phyloP scores from a whole-genome alignment of 202 grass and related monocot genomes.

The Schoenoplectus triqueter region DNA sequence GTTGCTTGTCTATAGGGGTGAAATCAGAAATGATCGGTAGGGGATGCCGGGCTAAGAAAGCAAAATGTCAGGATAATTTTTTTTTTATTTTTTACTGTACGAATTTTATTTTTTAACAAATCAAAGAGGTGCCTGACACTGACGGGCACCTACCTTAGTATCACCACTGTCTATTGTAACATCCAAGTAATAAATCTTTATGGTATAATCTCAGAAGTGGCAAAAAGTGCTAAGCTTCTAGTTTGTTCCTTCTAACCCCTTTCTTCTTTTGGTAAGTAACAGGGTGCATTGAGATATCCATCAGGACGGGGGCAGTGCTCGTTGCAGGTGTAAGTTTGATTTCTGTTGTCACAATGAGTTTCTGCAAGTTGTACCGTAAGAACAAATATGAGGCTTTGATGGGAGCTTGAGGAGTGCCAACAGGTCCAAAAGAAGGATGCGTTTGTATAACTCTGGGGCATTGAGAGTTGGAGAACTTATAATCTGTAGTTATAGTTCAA shows the following conservation, averaged over 20 bases:
- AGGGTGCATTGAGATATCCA: conserved; percentile 24
- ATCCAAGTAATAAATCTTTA: neutral
- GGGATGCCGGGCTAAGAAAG: too few relatives aligned
- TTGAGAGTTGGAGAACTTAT: neutral
- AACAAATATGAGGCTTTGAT: conserved; percentile 15
- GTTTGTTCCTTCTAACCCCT: conserved; percentile 15
- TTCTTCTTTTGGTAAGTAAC: neutral
- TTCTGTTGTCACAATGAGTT: neutral
- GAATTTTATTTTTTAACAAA: neutral
- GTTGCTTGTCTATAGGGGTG: neutral
- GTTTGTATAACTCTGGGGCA: neutral
- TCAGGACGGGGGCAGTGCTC: conserved; percentile 17
- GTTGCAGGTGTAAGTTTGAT: neutral
- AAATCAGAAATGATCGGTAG: too few relatives aligned
- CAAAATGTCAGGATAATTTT: too few relatives aligned
- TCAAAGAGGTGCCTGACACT: too few relatives aligned
- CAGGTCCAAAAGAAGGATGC: neutral
- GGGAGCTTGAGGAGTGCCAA: neutral
- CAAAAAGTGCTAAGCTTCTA: neutral
- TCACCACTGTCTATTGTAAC: neutral
- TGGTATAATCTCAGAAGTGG: neutral
- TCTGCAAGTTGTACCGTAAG: neutral
- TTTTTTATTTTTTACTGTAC: neutral
- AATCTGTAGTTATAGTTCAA: neutral
- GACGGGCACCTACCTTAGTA: too few relatives aligned